Evolutionary conservation across 2,329 filamentous ascomycete species (phyloP).

Genomic region (Scedosporium aurantiacum): DNA sequence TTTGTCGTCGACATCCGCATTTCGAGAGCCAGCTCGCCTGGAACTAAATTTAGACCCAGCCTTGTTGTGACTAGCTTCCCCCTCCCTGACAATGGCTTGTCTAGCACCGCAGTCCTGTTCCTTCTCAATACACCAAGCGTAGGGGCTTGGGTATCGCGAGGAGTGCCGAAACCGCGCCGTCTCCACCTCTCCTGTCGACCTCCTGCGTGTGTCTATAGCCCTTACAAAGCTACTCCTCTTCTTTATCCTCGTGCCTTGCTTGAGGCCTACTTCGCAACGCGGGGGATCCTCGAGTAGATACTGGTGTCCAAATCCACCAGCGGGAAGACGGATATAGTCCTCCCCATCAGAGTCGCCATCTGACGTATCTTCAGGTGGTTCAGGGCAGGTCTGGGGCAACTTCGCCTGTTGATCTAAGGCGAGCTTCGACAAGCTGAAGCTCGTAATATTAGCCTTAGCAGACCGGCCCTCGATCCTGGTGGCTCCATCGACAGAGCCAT

Average conservation of each 20-base stretch:
- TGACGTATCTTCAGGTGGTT: not conserved
- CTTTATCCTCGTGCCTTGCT: not conserved
- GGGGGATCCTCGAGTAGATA: not conserved
- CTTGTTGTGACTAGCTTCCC: not conserved
- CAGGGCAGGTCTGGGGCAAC: not conserved
- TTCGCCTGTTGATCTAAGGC: not conserved
- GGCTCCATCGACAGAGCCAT: not conserved
- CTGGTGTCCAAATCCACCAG: not conserved
- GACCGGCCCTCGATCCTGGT: not conserved
- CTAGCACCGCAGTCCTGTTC: not conserved
- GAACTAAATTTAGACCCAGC: not conserved
- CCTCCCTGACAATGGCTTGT: not conserved
- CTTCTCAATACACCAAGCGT: slow-evolving; percentile 5
- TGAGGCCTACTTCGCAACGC: not conserved
- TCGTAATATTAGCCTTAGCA: not conserved
- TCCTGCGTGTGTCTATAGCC: not conserved
- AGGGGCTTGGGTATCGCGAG: slow-evolving; percentile 1
- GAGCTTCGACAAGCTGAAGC: not conserved
- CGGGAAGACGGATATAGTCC: not conserved
- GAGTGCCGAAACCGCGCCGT: not conserved
- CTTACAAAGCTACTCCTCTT: not conserved
- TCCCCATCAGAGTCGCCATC: not conserved
- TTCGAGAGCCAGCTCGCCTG: not conserved
- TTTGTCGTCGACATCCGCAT: not conserved
- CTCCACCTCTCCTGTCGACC: not conserved